These are phyloP conservation scores for Pinguiococcus pyrenoidosus DNA, from an alignment of 108 stramenopile species.

Conservation along the genomic window DNA sequence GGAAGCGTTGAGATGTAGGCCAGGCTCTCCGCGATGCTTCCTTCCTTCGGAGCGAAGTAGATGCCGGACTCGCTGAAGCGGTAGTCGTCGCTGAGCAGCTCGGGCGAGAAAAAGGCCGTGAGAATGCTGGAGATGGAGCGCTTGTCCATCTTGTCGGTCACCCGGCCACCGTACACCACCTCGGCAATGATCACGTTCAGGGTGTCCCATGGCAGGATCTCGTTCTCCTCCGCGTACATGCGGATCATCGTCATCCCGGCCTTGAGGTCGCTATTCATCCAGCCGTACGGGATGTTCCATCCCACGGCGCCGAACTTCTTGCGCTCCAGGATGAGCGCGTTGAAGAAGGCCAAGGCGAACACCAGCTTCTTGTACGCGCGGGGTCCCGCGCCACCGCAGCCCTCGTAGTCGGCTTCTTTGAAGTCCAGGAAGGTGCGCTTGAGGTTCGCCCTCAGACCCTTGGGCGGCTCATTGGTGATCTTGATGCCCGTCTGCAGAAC, in stretches of 20 bases:
- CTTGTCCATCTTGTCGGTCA: slow-evolving; percentile 43
- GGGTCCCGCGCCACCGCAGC: slow-evolving; percentile 10
- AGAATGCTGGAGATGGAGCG: slow-evolving; percentile 38
- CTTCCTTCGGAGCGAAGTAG: slow-evolving; percentile 34
- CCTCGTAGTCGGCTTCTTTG: slow-evolving; percentile 33
- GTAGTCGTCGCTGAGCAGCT: slow-evolving; percentile 31
- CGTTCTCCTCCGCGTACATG: slow-evolving; percentile 43
- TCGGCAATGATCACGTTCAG: slow-evolving; percentile 38
- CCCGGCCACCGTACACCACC: slow-evolving; percentile 40
- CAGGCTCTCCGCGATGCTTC: slow-evolving; percentile 15
- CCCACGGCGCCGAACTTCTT: slow-evolving; percentile 44
- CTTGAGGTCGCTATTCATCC: slow-evolving; percentile 48
- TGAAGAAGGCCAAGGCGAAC: slow-evolving; percentile 42
- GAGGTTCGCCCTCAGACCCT: slow-evolving; percentile 43
- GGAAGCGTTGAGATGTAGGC: slow-evolving; percentile 25
- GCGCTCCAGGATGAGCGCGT: slow-evolving; percentile 42
- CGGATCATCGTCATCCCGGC: slow-evolving; percentile 37
- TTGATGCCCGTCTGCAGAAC: slow-evolving; percentile 47
- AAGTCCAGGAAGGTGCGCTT: slow-evolving; percentile 35
- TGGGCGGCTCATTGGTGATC: slow-evolving; percentile 46
- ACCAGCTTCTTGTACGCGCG: slow-evolving; percentile 33
- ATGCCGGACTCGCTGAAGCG: slow-evolving; percentile 25
- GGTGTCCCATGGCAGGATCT: slow-evolving; percentile 37
- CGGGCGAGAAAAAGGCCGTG: slow-evolving; percentile 25
- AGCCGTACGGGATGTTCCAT: slow-evolving; percentile 48